Percentiles rank a stretch among this genome's conserved stretches.
Evolutionary conservation across 106 monocot genomes (phyloP).

Genomic region (Acorus calamus): DNA sequence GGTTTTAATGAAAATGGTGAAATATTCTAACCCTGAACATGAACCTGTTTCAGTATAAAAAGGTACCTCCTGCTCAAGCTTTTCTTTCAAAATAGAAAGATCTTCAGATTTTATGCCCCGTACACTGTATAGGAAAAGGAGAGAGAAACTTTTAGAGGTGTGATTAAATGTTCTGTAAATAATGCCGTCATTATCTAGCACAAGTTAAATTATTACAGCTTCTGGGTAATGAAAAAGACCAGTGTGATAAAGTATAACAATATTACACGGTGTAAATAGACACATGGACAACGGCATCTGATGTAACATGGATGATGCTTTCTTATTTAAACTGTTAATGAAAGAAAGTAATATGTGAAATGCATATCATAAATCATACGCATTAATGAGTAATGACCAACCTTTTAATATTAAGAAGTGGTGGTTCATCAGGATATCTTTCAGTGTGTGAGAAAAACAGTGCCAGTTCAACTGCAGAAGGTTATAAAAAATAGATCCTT

Average conservation of each 20-base stretch:
- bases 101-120: constrained; percentile 75
- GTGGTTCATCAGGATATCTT: constrained; percentile 93
- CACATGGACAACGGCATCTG: too few species aligned
- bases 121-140: constrained; percentile 42
- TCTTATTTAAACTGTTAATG: too few species aligned
- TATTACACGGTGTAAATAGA: too few species aligned
- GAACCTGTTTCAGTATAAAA: background rate
- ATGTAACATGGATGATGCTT: too few species aligned
- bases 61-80: constrained; percentile 70
- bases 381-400: constrained; percentile 8
- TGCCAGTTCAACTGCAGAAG: constrained; percentile 75
- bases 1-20: too few species aligned
- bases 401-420: constrained; percentile 88
- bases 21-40: too few species aligned
- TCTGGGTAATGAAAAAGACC: too few species aligned
- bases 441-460: constrained; percentile 84
- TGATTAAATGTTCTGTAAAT: background rate
- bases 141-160: background rate
- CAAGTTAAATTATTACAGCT: too few species aligned
- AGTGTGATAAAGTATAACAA: too few species aligned
- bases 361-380: too few species aligned
- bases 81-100: constrained; percentile 54
- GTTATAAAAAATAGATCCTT: background rate
- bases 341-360: too few species aligned
- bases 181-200: too few species aligned